Conservation (phyloP, 2,329 filamentous ascomycete genomes). For the Diplodia mutila region DNA sequence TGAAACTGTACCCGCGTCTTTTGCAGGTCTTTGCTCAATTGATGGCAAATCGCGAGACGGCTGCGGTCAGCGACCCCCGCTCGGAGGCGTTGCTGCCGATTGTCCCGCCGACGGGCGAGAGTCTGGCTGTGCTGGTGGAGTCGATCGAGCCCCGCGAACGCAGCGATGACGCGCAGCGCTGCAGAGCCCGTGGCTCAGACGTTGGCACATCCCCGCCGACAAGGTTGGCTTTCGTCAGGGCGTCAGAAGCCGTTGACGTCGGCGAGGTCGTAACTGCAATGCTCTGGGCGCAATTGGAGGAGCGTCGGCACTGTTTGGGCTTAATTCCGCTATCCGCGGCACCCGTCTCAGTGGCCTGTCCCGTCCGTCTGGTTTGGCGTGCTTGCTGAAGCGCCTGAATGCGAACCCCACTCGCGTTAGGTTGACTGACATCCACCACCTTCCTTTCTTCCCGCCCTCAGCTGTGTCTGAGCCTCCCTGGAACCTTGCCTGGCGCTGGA, state of each 20-base stretch:
- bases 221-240: conserved; percentile 13
- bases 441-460: background rate
- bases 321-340: conserved; percentile 19
- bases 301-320: background rate
- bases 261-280: background rate
- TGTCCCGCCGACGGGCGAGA: background rate
- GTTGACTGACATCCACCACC: conserved; percentile 6
- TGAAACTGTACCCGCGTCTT: background rate
- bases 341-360: conserved; percentile 15
- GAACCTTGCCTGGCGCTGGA: background rate
- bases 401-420: conserved; percentile 9
- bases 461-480: conserved; percentile 1
- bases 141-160: conserved; percentile 11
- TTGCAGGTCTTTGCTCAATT: background rate
- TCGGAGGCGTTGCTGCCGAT: background rate
- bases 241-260: conserved; percentile 17
- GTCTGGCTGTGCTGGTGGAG: conserved; percentile 10
- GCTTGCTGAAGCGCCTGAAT: conserved; percentile 15
- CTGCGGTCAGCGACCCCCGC: background rate
- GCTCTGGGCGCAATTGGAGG: background rate
- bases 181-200: conserved; percentile 8
- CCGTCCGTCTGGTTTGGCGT: background rate
- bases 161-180: conserved; percentile 20
- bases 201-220: conserved; percentile 11
- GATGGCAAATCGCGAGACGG: background rate